Base-by-base conservation (phyloP, 805 yeast genomes). In the Yamadazyma takamatsuzukensis region DNA sequence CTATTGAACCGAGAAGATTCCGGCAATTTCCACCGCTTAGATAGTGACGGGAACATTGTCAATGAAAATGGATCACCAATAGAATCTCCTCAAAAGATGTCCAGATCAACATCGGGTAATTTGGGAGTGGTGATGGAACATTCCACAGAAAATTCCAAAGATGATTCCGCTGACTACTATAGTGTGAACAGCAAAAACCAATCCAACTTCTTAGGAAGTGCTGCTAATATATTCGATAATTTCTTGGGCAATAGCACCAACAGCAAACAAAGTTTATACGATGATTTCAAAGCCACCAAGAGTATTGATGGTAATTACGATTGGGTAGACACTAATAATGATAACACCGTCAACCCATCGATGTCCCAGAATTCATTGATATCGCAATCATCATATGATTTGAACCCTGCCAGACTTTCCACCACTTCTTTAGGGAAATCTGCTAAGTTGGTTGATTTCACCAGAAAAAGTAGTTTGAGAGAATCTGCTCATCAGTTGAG, bases 401-500 rank as follows among this genome's bases (percentile, higher is more conserved):
- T 27, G 6, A 36, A 33, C 15, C 33, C 34, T 22, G 33, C 39
- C 11, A 37, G 44, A 27, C 33, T 40, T 13, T 41, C 54, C 7
- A 41, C 27, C 25, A 21, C 48, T 8, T 44, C 53, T 2, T 34
- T 45, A 18, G 50, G 51, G 28, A 47, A 42, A 22, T 54, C 54
- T 27, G 72, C 72, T 9, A 70, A 71, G 46, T 52, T 70, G 33
- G 74, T 71, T 25, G 69, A 70, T 29, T 70, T 71, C 39, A 68
- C 72, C 4, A 53, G 74, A 41, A 62, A 62, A 41, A 67, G 66
- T 7, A 59, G 70, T 37, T 51, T 66, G 37, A 50, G 61, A 36
- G 66, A 66, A 33, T 56, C 65, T n/a, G 56, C 68, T 2, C 56
- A 61, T 29, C 60, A 55, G 25, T 58, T 56, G 13, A 45, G 49